Evolutionary conservation across 176 grass and related monocot species (phyloP).

Genomic region (Phyllostachys edulis): DNA sequence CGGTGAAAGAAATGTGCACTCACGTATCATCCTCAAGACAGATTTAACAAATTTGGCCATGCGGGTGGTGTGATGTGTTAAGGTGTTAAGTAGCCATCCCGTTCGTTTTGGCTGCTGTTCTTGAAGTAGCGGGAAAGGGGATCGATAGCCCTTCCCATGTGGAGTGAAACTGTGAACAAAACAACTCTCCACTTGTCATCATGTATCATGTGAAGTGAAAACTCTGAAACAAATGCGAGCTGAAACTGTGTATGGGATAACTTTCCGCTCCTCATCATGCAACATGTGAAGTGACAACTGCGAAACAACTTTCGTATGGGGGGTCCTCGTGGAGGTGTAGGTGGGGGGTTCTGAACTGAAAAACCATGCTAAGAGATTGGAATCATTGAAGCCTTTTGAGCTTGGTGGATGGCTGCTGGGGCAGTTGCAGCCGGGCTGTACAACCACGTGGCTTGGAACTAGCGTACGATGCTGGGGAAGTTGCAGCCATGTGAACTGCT

Average conservation of each 20-base stretch:
- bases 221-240: too few species aligned
- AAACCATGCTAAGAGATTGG: background rate
- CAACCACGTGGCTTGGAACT: constrained; percentile 14
- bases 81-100: background rate
- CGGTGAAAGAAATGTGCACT: background rate
- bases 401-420: background rate
- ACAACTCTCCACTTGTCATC: background rate
- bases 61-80: background rate
- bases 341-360: background rate
- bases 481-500: background rate
- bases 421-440: background rate
- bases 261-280: too few species aligned
- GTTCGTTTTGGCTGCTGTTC: background rate
- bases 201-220: background rate
- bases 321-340: background rate
- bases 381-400: constrained; percentile 2
- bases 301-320: background rate
- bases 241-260: too few species aligned
- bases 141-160: background rate
- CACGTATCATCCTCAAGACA: background rate
- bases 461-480: background rate
- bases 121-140: background rate
- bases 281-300: too few species aligned
- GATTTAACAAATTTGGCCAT: background rate
- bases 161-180: background rate